Evolutionary conservation across 345 rosid genomes (phyloP).

Genomic region (Toxicodendron radicans): DNA sequence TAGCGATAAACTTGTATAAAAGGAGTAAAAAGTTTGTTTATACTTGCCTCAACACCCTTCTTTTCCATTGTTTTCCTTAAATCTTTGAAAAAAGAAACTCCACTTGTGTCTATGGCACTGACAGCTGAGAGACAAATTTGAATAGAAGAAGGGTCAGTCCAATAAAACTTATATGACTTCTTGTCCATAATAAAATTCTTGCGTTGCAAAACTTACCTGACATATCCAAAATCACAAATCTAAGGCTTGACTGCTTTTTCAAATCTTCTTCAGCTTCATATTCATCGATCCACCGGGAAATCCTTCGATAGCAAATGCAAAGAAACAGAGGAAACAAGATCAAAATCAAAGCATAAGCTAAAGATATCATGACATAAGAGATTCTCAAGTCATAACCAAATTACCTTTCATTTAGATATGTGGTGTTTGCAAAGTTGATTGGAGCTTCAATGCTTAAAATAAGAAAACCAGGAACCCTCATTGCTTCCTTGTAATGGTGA

Average conservation of each 20-base stretch:
- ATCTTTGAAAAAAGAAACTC: constrained; percentile 65
- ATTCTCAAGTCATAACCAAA: constrained; percentile 10
- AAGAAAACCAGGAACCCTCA: constrained; percentile 70
- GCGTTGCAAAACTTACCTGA: constrained; percentile 44
- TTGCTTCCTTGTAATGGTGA: constrained; percentile 76
- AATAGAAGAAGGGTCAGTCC: neutral
- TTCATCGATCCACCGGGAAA: constrained; percentile 85
- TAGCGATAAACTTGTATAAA: no score
- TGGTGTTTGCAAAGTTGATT: constrained; percentile 81
- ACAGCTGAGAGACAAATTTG: constrained; percentile 48
- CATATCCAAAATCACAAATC: constrained; percentile 66
- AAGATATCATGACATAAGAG: neutral
- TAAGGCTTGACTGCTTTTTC: constrained; percentile 51
- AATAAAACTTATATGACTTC: neutral
- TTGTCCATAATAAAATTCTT: neutral
- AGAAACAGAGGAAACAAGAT: neutral
- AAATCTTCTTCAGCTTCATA: constrained; percentile 53
- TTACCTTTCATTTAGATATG: constrained; percentile 85
- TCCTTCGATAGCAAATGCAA: constrained; percentile 34
- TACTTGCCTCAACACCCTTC: constrained; percentile 56
- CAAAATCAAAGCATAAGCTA: neutral
- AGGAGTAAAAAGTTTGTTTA: neutral
- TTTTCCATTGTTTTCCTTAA: constrained; percentile 58
- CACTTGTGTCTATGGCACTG: constrained; percentile 83
- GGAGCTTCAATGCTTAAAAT: constrained; percentile 80